Conservation (phyloP, 768 basidiomycete genomes). For the Tricholoma saponaceum region DNA sequence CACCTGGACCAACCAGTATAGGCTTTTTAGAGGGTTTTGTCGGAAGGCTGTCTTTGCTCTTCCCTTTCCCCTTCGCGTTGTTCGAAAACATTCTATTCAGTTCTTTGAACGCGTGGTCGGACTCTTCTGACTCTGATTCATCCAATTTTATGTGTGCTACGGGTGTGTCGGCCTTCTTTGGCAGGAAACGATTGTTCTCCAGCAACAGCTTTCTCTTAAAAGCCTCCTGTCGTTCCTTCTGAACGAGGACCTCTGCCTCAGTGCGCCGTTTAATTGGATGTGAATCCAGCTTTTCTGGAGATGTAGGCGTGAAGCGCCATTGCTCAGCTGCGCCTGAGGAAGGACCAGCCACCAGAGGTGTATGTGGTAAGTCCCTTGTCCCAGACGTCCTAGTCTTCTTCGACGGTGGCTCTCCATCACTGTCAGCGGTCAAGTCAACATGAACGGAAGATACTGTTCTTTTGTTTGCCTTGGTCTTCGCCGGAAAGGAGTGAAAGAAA, state of each 20-base stretch:
- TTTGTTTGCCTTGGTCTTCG: constrained; percentile 6
- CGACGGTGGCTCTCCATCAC: constrained; percentile 22
- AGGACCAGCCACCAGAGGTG: constrained; percentile 1
- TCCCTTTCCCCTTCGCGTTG: constrained; percentile 32
- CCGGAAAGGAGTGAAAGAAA: constrained; percentile 28
- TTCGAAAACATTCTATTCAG: constrained; percentile 45
- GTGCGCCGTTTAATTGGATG: constrained; percentile 6
- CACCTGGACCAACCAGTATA: constrained; percentile 60
- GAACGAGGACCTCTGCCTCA: constrained; percentile 18
- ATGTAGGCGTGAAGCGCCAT: constrained; percentile 43
- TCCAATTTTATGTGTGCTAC: constrained; percentile 15
- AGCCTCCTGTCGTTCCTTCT: constrained; percentile 33
- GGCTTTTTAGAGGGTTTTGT: constrained; percentile 28
- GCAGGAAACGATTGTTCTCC: constrained; percentile 37
- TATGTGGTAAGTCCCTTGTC: neutral
- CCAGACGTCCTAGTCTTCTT: constrained; percentile 26
- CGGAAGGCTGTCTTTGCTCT: constrained; percentile 16
- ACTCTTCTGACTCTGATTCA: constrained; percentile 31
- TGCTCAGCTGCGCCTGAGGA: constrained; percentile 26
- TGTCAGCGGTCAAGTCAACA: constrained; percentile 52
- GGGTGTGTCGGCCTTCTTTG: constrained; percentile 16
- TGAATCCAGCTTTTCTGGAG: constrained; percentile 19
- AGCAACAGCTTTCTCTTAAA: constrained; percentile 49
- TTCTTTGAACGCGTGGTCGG: constrained; percentile 42
- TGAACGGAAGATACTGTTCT: constrained; percentile 9